Base-by-base conservation (phyloP, 495 filamentous ascomycete genomes). In the Lentithecium fluviatile region DNA sequence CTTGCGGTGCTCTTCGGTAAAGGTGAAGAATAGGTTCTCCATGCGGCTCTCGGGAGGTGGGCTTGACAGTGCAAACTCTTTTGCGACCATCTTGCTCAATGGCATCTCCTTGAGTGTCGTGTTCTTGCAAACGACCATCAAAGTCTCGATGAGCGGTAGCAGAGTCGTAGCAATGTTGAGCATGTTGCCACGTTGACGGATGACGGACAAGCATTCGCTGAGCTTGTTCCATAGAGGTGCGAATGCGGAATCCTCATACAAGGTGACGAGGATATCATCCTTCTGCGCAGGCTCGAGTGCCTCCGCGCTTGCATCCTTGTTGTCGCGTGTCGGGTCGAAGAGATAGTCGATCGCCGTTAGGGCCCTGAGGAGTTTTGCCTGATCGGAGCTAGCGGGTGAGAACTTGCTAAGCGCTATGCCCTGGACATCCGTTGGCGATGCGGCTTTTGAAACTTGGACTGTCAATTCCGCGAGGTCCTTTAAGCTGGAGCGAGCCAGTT, bases 61-160 rank as follows among this genome's bases (percentile, higher is more conserved):
- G 65, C 86, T 95, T 34, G 86, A 83, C 20, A 90, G 75, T 21
- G 86, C 82, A 67, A 91, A 77, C 50, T 93, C 87, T 70, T 88
- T 88, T 17, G 72, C 64, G 19, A 63, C 52, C 37, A 70, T 71
- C 23, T 85, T 84, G 56, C 79, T 75, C 15, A 81, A 62, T 42
- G 77, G 69, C 1, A 86, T 81, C 49, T 86, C 85, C 67, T 95
- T 90, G 38, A 93, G 75, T 1, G 90, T 89, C 15, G 85, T 89
- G 73, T 97, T 96, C 78, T 97, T 97, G 82, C 95, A 97, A 36
- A 97, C 92, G 51, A 99, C 95, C 95, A 99, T 97, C 64, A 99
- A 78, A 23, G 90, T 88, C 71, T 99, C 94, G 52, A 97, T 95
- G 29, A 97, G 76, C 23, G 94, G 95, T 29, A 97, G 79, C 24